phyloP scores from a whole-genome alignment of 345 rosid species.

The Aquilaria malaccensis region DNA sequence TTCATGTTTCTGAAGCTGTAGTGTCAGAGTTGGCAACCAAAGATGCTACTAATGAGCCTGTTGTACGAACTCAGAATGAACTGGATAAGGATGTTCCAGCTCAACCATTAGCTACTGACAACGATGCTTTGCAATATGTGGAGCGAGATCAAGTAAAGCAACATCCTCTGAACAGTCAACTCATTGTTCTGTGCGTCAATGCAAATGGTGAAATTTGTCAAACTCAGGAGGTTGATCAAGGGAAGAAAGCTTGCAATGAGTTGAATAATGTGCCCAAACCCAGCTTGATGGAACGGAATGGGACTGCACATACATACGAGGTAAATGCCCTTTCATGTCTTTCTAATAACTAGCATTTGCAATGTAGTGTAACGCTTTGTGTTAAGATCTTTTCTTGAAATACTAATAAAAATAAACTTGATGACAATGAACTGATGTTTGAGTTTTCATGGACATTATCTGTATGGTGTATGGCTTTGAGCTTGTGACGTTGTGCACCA shows the following conservation, averaged over 20 bases:
- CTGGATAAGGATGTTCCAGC: slow-evolving; percentile 1
- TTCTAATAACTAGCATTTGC: no score
- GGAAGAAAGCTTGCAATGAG: slow-evolving; percentile 12
- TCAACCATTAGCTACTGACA: not conserved
- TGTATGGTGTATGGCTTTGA: no score
- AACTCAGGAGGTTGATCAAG: slow-evolving; percentile 9
- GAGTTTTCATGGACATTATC: no score
- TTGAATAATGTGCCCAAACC: slow-evolving; percentile 19
- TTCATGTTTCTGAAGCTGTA: slow-evolving; percentile 27
- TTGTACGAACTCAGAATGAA: not conserved
- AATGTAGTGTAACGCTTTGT: no score
- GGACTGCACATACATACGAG: slow-evolving; percentile 43
- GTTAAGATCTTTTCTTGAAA: no score
- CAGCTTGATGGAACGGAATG: slow-evolving; percentile 47
- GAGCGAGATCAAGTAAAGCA: not conserved
- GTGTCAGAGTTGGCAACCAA: slow-evolving; percentile 9
- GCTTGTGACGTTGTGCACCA: no score
- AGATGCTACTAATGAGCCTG: not conserved
- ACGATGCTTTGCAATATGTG: not conserved
- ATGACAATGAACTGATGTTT: no score
- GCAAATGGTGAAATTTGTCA: slow-evolving; percentile 5
- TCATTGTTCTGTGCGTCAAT: not conserved
- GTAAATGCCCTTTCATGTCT: slow-evolving; percentile 14
- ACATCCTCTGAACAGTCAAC: no score
- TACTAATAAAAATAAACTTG: no score